These are phyloP conservation scores for Clavispora carvajalis DNA, from an alignment of 805 yeast species.

Conservation along the genomic window DNA sequence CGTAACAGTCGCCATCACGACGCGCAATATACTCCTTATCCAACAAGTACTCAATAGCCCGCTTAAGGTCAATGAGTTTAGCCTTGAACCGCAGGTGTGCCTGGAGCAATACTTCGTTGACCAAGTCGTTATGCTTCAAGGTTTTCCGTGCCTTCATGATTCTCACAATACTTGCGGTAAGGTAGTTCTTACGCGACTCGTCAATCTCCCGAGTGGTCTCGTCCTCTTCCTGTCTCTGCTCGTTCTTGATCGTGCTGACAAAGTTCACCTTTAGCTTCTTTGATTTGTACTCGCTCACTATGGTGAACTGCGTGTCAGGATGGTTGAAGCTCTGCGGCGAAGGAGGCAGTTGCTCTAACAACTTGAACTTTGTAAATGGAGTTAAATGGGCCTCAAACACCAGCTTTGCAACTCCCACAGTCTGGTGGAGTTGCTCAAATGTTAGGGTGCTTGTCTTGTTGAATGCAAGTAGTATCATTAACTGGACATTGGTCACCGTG, in stretches of 20 bases:
- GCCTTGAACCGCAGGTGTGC: constrained; percentile 81
- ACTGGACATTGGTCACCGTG: constrained; percentile 79
- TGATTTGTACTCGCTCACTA: constrained; percentile 78
- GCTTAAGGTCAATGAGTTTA: constrained; percentile 77
- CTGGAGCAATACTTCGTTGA: constrained; percentile 84
- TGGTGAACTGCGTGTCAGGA: constrained; percentile 53
- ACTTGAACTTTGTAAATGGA: constrained; percentile 74
- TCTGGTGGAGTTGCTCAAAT: constrained; percentile 53
- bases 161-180: constrained; percentile 92
- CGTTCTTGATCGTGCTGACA: constrained; percentile 53
- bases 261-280: constrained; percentile 82
- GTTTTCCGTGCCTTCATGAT: constrained; percentile 92
- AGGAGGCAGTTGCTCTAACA: constrained; percentile 62
- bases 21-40: constrained; percentile 84
- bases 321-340: constrained; percentile 46
- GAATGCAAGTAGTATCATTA: constrained; percentile 80
- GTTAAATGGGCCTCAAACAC: constrained; percentile 69
- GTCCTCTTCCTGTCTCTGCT: constrained; percentile 62
- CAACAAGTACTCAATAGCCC: constrained; percentile 76
- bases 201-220: constrained; percentile 77
- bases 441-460: constrained; percentile 63
- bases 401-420: constrained; percentile 62
- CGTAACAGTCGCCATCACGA: constrained; percentile 66
- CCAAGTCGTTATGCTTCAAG: constrained; percentile 70
- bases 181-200: constrained; percentile 77